phyloP scores from a whole-genome alignment of 1,284 basidiomycete species.

The Ustilago curta region DNA sequence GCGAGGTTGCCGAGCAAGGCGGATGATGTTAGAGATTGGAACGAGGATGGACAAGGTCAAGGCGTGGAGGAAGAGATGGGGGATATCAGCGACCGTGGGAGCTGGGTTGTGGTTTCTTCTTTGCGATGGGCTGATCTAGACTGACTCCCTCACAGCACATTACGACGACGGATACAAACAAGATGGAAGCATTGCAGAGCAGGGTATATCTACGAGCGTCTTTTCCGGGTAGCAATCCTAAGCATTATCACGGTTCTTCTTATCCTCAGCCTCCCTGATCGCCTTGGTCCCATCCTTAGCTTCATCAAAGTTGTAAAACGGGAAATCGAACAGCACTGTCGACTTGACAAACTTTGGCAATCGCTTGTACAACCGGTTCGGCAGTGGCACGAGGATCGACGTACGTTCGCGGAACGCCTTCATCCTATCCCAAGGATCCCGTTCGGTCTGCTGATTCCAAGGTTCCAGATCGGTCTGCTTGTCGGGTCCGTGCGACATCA shows the following conservation, averaged over 20 bases:
- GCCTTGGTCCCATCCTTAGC: constrained; percentile 56
- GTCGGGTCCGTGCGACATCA: constrained; percentile 71
- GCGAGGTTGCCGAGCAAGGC: constrained; percentile 22
- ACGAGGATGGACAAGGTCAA: background rate
- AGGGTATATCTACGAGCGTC: background rate
- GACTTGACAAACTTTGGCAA: constrained; percentile 75
- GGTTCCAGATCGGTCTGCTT: constrained; percentile 46
- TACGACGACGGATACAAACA: background rate
- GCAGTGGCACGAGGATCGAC: constrained; percentile 77
- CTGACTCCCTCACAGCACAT: constrained; percentile 1
- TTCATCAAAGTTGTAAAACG: constrained; percentile 64
- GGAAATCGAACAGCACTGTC: constrained; percentile 75
- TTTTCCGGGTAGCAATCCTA: constrained; percentile 15
- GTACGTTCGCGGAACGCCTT: constrained; percentile 71
- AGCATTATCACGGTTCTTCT: constrained; percentile 38
- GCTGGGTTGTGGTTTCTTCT: constrained; percentile 60
- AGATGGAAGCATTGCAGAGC: constrained; percentile 7
- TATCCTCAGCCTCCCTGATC: constrained; percentile 52
- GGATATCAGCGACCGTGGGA: constrained; percentile 58
- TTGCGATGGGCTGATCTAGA: constrained; percentile 50
- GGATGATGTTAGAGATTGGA: constrained; percentile 4
- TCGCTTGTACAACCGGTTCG: constrained; percentile 74
- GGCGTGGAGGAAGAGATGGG: constrained; percentile 60
- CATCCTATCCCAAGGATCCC: constrained; percentile 61
- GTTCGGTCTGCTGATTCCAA: constrained; percentile 51